Percentiles rank a stretch among this genome's conserved stretches.
phyloP scores from a whole-genome alignment of 768 basidiomycete species.

The Agrocybe pediades region DNA sequence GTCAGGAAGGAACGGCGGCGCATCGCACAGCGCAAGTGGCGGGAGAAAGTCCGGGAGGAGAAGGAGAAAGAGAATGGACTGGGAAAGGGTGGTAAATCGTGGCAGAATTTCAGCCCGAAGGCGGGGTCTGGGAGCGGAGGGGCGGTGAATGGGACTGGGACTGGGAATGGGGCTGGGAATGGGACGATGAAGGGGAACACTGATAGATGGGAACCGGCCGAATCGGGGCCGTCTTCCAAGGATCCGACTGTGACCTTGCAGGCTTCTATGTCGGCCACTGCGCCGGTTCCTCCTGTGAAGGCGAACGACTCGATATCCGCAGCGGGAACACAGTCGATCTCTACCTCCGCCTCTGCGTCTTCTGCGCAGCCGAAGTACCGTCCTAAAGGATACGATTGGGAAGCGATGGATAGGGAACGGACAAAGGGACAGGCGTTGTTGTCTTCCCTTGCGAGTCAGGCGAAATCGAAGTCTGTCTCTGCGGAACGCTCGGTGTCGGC shows the following conservation, averaged over 20 bases:
- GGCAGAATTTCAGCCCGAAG: background rate
- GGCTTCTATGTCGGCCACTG: too few relatives aligned
- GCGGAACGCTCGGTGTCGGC: background rate
- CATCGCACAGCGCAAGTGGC: background rate
- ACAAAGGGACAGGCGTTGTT: background rate
- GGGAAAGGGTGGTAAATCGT: background rate
- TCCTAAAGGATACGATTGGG: background rate
- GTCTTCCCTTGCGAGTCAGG: background rate
- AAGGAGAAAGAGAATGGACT: background rate
- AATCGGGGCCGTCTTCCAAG: too few relatives aligned
- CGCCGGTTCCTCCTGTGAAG: too few relatives aligned
- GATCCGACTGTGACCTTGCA: too few relatives aligned
- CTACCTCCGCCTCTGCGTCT: background rate
- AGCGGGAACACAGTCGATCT: too few relatives aligned
- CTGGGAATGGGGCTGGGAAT: too few relatives aligned
- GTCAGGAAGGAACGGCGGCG: background rate
- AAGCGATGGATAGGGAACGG: background rate
- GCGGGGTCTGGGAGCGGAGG: too few relatives aligned
- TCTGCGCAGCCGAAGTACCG: background rate
- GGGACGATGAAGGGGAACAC: too few relatives aligned
- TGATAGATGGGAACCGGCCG: too few relatives aligned
- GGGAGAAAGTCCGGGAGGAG: background rate
- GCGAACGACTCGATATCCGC: too few relatives aligned
- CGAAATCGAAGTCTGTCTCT: background rate
- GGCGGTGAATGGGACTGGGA: background rate